These are phyloP conservation scores for Spathaspora hagerdaliae DNA, from an alignment of 805 yeast species.

Conservation along the genomic window DNA sequence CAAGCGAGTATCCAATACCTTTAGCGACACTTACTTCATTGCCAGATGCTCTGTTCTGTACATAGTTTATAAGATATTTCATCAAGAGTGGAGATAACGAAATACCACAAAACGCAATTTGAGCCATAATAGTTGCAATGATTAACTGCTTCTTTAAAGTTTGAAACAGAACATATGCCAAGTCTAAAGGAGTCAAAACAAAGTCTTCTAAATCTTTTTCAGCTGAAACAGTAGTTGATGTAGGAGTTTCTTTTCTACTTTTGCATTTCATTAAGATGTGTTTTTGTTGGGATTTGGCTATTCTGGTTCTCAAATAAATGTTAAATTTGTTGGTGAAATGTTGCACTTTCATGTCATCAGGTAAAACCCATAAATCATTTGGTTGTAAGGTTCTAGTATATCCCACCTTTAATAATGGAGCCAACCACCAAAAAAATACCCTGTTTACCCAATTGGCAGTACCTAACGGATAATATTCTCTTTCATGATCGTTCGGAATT, in stretches of 20 bases:
- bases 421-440: conserved; percentile 60
- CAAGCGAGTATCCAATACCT: conserved; percentile 34
- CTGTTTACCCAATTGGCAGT: conserved; percentile 33
- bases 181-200: conserved; percentile 13
- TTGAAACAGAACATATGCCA: conserved; percentile 14
- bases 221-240: conserved; percentile 11
- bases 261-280: conserved; percentile 19
- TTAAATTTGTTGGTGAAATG: conserved; percentile 13
- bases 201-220: conserved; percentile 26
- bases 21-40: conserved; percentile 13
- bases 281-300: conserved; percentile 1
- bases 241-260: conserved; percentile 15
- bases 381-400: conserved; percentile 63
- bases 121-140: conserved; percentile 1
- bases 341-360: conserved; percentile 28
- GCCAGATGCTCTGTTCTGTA: conserved; percentile 20
- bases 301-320: conserved; percentile 2
- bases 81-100: conserved; percentile 20
- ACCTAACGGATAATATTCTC: conserved; percentile 38
- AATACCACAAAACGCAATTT: conserved; percentile 3
- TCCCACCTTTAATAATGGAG: conserved; percentile 57
- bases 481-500: conserved; percentile 46
- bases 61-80: conserved; percentile 28
- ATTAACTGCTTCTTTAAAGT: conserved; percentile 23
- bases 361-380: conserved; percentile 45